phyloP scores from a whole-genome alignment of 371 early-diverging fungal species.

The Basidiobolus meristosporus region DNA sequence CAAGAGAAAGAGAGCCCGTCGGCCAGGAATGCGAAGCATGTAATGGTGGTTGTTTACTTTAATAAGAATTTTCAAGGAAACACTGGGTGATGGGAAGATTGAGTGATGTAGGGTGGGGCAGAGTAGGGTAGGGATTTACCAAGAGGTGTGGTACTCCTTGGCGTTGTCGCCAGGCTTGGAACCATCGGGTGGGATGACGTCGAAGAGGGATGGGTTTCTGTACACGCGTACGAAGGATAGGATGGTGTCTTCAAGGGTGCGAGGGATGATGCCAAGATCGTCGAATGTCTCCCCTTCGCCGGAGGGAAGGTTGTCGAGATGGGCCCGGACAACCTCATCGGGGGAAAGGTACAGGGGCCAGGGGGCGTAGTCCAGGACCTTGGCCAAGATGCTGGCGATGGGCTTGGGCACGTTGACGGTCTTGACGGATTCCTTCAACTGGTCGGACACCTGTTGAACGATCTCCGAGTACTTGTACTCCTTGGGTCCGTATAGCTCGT shows the following conservation, averaged over 20 bases:
- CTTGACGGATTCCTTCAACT: conserved; percentile 38
- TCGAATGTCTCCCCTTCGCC: no score
- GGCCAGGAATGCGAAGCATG: no score
- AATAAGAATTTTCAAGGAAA: no score
- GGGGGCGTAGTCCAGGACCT: conserved; percentile 19
- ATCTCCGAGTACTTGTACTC: conserved; percentile 53
- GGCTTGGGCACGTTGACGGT: conserved; percentile 44
- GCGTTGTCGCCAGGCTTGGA: not conserved
- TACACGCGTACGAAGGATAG: not conserved
- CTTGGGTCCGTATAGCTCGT: conserved; percentile 78
- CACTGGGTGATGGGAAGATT: no score
- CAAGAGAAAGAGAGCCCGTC: no score
- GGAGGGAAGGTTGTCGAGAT: no score
- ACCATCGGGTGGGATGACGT: not conserved
- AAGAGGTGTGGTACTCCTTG: not conserved
- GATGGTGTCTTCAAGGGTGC: not conserved
- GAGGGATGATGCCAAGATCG: conserved; percentile 1
- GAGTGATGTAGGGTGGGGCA: no score
- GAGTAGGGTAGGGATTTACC: no score
- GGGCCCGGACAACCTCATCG: conserved; percentile 35
- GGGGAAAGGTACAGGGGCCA: conserved; percentile 42
- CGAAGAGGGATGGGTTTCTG: conserved; percentile 1
- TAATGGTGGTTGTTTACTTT: no score
- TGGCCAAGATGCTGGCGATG: conserved; percentile 28
- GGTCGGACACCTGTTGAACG: conserved; percentile 52